Evolutionary conservation across 371 early-diverging fungal species (phyloP), one percentile per base, ranked within the genome.

Genomic region (Funneliformis caledonium): DNA sequence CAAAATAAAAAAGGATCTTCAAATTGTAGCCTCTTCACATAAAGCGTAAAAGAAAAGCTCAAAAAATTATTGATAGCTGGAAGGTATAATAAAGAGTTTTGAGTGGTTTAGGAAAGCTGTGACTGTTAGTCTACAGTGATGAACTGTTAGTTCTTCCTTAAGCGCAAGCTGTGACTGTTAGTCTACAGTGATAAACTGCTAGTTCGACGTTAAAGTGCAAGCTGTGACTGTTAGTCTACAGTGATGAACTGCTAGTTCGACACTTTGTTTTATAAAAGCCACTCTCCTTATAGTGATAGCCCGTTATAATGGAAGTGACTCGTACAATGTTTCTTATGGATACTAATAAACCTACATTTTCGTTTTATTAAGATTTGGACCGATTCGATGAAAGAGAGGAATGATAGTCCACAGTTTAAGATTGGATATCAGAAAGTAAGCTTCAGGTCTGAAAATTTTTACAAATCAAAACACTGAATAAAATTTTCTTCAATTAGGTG

Each of bases 1-100:
- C 62, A 76, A 42, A 37, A 76, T 76, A 76, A 76, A 76, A 47
- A 72, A 72, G 22, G 76, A 76, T 76, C 76, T 76, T 62, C 2
- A 61, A 61, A 19, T 37, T 11, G 62, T 62, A 43, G 64, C 42
- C 61, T 76, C 76, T 76, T 76, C 43, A 76, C 61, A 33, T 47
- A 42, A 60, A 19, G 22, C 26, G 64, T 31, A 76, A 76, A 62
- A 76, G 64, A 64, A 76, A 76, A 62, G 76, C 62, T 42, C 76
- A 76, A 33, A 33, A 37, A 60, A 76, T 76, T 43, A 33, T 72
- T 48, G 60, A 76, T 42, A 61, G 26, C 76, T 76, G 62, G 76
- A 76, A 76, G 62, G 52, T 59, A 19, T 74, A 33, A 37, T 74
- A 14, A 16, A 68, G 12, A 42, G 31, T 72, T 43, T 50, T 22